Percentiles rank a stretch among this genome's conserved stretches.
Conservation (phyloP, 805 yeast genomes). For the Lipomyces anomalus region DNA sequence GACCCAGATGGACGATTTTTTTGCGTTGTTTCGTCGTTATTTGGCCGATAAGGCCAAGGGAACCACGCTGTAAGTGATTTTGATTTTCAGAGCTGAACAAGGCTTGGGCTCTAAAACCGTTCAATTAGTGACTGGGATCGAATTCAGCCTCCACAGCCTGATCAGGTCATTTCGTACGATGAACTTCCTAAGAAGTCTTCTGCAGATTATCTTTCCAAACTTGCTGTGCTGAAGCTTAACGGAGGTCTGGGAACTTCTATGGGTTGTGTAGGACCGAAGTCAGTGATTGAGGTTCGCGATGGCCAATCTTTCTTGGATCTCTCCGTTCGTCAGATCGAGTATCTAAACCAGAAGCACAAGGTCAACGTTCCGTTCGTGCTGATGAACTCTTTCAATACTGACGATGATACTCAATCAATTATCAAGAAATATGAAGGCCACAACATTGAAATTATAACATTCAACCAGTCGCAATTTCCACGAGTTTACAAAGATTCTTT, state of each 20-base stretch:
- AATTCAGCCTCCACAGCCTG: constrained; percentile 82
- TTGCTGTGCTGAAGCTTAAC: constrained; percentile 92
- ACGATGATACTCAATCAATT: constrained; percentile 87
- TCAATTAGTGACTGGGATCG: constrained; percentile 71
- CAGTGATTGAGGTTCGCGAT: constrained; percentile 96
- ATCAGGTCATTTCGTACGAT: constrained; percentile 80
- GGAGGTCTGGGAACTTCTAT: constrained; percentile 99
- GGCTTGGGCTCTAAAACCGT: not conserved
- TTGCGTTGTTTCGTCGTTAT: constrained; percentile 88
- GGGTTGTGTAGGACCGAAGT: constrained; percentile 99
- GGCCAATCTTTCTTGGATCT: constrained; percentile 95
- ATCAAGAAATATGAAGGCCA: constrained; percentile 96
- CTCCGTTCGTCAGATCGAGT: constrained; percentile 86
- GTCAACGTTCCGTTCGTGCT: constrained; percentile 91
- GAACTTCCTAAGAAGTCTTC: constrained; percentile 37
- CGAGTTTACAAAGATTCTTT: constrained; percentile 93
- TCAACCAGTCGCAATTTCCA: constrained; percentile 97
- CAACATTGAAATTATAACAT: constrained; percentile 88
- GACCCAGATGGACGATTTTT: constrained; percentile 89
- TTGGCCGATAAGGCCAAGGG: constrained; percentile 84
- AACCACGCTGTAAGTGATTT: constrained; percentile 44
- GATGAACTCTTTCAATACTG: constrained; percentile 98
- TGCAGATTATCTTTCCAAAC: constrained; percentile 57
- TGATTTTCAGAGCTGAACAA: not conserved
- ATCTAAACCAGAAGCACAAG: constrained; percentile 81